Evolutionary conservation across 345 rosid genomes (phyloP), one percentile per base, ranked within the genome.

Genomic region (Mercurialis annua): DNA sequence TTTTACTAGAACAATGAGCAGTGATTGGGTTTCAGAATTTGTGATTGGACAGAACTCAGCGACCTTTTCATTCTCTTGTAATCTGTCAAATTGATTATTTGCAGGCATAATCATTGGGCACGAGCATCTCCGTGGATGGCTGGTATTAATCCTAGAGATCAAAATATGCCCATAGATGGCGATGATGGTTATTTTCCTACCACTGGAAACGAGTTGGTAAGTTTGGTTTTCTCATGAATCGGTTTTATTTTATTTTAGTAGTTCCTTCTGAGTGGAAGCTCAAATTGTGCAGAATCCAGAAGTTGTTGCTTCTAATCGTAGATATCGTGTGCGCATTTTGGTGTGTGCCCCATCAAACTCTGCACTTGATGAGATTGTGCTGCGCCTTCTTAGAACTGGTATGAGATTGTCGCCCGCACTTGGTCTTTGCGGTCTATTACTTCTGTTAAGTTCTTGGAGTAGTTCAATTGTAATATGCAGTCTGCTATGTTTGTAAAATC

Each of bases 301-400:
- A 78, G 90, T 89, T 51, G 81, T 94, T 72, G 75, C 81, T 70
- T 84, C 96, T 33, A 80, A 74, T 58, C 88, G 95, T 65, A 87
- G 80, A 75, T 86, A 85, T 73, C 86, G 88, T 68, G 74, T 83
- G 31, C 87, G 98, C 56, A 90, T 91, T 75, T 85, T 94, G 66
- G 95, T 94, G 53, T 94, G 96, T 78, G 97, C 99, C 64, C 97
- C 96, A 68, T 94, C 99, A 69, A 94, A 94, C 81, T 94, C 99
- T 47, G 99, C 98, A 20, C 90, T 94, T 73, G 98, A 94, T 82
- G 99, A 94, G 85, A 94, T 91, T 73, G 90, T 94, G 58, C 66
- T 85, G 72, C 93, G 96, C 71, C 87, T 94, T 81, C 74, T 94
- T 50, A 84, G 78, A 70, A 70, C 85, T 23, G 98, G 99, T 91